These are phyloP conservation scores for Gastrolobium villosum DNA, from an alignment of 306 rosid genomes.

Conservation along the genomic window DNA sequence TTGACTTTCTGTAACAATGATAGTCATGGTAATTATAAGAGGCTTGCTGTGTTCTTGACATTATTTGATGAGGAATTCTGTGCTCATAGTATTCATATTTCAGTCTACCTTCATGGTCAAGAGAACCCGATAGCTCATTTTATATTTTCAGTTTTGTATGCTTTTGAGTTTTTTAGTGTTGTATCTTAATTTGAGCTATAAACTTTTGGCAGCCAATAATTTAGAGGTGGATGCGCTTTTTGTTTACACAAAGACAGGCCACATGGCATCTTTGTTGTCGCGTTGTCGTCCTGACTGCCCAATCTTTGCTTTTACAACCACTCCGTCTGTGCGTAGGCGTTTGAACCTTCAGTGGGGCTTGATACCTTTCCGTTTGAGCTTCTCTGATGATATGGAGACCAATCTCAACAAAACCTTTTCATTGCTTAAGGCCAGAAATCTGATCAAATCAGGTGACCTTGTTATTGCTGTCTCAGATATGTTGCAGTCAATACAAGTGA, in stretches of 20 bases:
- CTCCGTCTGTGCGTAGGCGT: slow-evolving; percentile 85
- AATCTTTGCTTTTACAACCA: slow-evolving; percentile 88
- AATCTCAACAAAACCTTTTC: slow-evolving; percentile 91
- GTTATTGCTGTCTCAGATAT: slow-evolving; percentile 97
- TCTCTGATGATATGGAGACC: slow-evolving; percentile 96
- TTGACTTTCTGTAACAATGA: not conserved
- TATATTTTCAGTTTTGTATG: not conserved
- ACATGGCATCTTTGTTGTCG: slow-evolving; percentile 96
- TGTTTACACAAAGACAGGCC: slow-evolving; percentile 91
- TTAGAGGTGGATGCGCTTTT: slow-evolving; percentile 96
- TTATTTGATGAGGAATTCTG: slow-evolving; percentile 16
- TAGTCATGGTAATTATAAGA: no score
- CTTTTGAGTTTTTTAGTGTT: slow-evolving; percentile 8
- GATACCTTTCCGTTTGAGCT: slow-evolving; percentile 93
- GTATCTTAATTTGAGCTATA: slow-evolving; percentile 37
- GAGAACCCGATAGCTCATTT: not conserved
- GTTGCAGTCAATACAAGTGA: slow-evolving; percentile 94
- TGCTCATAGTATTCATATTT: slow-evolving; percentile 38
- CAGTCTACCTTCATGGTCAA: slow-evolving; percentile 13
- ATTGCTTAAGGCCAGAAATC: slow-evolving; percentile 93
- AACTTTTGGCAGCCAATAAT: slow-evolving; percentile 79
- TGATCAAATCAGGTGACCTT: slow-evolving; percentile 98
- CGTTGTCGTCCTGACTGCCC: slow-evolving; percentile 99
- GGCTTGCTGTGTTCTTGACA: no score
- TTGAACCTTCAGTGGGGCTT: slow-evolving; percentile 99